phyloP scores from a whole-genome alignment of 1,284 basidiomycete species.

The Leccinum pachyderme region DNA sequence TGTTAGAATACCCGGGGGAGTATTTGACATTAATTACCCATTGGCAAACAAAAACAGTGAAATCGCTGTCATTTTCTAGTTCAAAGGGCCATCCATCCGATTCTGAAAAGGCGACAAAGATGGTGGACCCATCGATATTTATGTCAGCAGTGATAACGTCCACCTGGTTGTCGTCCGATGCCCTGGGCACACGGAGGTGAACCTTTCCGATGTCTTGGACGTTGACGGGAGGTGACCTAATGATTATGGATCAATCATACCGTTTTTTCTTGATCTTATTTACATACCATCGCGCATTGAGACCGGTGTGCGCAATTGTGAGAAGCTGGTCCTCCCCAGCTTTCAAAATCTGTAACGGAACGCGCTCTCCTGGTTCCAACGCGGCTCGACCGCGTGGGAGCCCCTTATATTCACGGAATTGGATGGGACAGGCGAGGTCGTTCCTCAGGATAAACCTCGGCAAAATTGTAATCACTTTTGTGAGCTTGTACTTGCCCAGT shows the following conservation, averaged over 20 bases:
- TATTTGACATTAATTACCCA: conserved; percentile 46
- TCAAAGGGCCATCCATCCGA: conserved; percentile 88
- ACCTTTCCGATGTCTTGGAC: conserved; percentile 89
- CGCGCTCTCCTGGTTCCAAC: conserved; percentile 69
- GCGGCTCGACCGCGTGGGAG: conserved; percentile 65
- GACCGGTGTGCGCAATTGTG: conserved; percentile 82
- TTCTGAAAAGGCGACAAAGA: conserved; percentile 77
- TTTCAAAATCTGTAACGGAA: conserved; percentile 71
- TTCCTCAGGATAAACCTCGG: conserved; percentile 94
- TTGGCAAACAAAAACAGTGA: conserved; percentile 74
- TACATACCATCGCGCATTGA: conserved; percentile 80
- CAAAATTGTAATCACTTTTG: conserved; percentile 90
- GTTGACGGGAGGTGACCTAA: conserved; percentile 90
- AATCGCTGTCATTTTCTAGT: conserved; percentile 88
- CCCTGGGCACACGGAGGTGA: conserved; percentile 66
- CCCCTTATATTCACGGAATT: conserved; percentile 84
- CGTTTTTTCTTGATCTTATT: not conserved
- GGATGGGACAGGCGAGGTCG: conserved; percentile 65
- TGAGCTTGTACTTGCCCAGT: conserved; percentile 93
- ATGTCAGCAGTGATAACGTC: conserved; percentile 83
- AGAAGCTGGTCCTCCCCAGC: conserved; percentile 69
- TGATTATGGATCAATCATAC: conserved; percentile 5
- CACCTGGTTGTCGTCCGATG: conserved; percentile 40
- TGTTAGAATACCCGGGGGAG: not conserved
- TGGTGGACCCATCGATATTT: conserved; percentile 83